Conservation (phyloP, 2,329 filamentous ascomycete genomes). For the Cladosporium sp. region DNA sequence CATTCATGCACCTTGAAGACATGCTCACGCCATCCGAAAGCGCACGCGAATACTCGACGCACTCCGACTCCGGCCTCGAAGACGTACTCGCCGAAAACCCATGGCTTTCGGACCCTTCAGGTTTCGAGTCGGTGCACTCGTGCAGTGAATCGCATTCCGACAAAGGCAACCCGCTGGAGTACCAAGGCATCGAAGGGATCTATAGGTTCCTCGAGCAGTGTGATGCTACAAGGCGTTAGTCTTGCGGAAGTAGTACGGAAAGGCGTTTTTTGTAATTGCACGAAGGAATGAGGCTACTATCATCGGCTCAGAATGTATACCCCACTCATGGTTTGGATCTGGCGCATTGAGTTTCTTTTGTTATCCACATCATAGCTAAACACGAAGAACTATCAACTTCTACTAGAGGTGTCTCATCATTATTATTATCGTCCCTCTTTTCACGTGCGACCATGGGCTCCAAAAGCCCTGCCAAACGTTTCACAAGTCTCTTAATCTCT, state of each 20-base stretch:
- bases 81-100: constrained; percentile 34
- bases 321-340: background rate
- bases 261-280: background rate
- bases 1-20: constrained; percentile 47
- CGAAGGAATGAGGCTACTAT: background rate
- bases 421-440: no score
- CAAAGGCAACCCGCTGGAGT: constrained; percentile 46
- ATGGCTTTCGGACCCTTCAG: constrained; percentile 49
- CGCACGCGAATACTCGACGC: constrained; percentile 30
- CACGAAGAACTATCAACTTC: no score
- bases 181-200: constrained; percentile 60
- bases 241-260: constrained; percentile 17
- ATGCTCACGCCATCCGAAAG: constrained; percentile 45
- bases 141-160: constrained; percentile 40
- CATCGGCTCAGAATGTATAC: constrained; percentile 1
- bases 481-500: no score
- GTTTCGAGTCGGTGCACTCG: constrained; percentile 52
- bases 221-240: constrained; percentile 40
- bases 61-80: constrained; percentile 27
- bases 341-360: background rate
- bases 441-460: no score
- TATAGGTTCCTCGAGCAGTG: constrained; percentile 61
- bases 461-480: no score
- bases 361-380: background rate
- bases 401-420: no score